Evolutionary conservation across 768 basidiomycete genomes (phyloP), one percentile per base, ranked within the genome.

Genomic region (Calocera viscosa): DNA sequence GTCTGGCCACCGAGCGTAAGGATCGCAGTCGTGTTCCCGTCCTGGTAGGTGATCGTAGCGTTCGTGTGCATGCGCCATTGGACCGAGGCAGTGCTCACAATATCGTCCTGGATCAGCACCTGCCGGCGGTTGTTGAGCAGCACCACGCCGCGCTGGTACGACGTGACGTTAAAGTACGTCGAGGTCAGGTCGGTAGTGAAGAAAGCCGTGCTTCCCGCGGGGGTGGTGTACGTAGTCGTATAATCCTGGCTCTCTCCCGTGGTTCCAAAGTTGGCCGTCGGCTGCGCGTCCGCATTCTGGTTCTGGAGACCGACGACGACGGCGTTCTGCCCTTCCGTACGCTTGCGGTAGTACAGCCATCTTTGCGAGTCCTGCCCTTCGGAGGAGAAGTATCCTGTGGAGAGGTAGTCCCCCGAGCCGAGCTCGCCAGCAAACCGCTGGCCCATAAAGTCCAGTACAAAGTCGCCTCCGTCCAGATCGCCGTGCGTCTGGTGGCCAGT

Each of bases 61-160:
- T 98, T 98, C 67, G 95, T 97, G 77, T 98, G 94, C 82, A 91
- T 90, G 60, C 92, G 86, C 95, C 95, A 96, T 78, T 87, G 83
- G 53, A 96, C 75, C 24, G 80, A 71, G 16, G 69, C 72, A 5
- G 75, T 79, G 35, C 81, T 76, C 1, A 86, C 78, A 73, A 97
- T 86, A 73, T 99, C 96, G 77, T 97, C 95, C 75, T 95, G 95
- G 53, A 99, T 74, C 17, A 99, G 84, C 16, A 97, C 86, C 77
- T 97, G 96, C 69, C 82, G 83, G 69, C 96, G 86, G 39, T 78
- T 80, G 76, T 98, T 98, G 70, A 97, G 72, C 67, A 86, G 73
- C 60, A 93, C 89, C 65, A 94, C 79, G 64, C 94, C 96, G 68
- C 96, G 93, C 72, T 85, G 84, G 72, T 90, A 83, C 8, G 89